Base-by-base conservation (phyloP, 169 alveolate species). In the Fabrea salina region DNA sequence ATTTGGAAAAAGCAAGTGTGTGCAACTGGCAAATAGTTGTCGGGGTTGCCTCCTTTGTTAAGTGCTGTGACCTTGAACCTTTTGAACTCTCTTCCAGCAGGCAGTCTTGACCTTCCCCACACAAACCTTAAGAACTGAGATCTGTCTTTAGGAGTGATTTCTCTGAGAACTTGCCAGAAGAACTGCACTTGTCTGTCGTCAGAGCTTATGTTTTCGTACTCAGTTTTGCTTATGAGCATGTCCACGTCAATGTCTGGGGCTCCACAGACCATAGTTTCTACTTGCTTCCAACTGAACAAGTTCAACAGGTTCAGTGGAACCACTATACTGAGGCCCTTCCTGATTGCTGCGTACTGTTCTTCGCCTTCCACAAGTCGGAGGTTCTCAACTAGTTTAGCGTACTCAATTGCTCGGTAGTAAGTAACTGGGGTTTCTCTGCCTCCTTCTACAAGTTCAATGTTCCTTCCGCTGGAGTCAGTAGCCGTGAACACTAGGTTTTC, bases 1-100 rank as follows among this genome's bases (percentile, higher is more conserved):
- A 96, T 72, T 68, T 88, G 91, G 90, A 95, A 95, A 89, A 94
- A 94, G 94, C 98, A 94, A 13, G 98, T 96, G 85, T 96, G 98
- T 33, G 97, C 91, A 30, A 87, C 84, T 0, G 98, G 98, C 56
- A 96, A 86, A 41, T 77, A 51, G n/a, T 43, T 32, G 57, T 88
- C 93, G 5, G 82, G 82, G 25, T 76, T 76, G 25, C 70, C 79
- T n/a, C 84, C 44, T 79, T 39, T 47, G 58, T 43, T 40, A 6
- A 74, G 39, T 68, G 54, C 64, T 19, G 77, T 72, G 27, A 70
- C 25, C 13, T 76, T 76, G 33, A 70, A 76, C 11, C 32, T 57
- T 49, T 58, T 75, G 64, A 81, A 39, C 16, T 53, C 85, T 4
- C 78, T 54, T 16, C 81, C 66, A 7, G 57, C 80, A 27, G 98